phyloP scores from a whole-genome alignment of 2,329 filamentous ascomycete genomes.

The Fusarium setosum region DNA sequence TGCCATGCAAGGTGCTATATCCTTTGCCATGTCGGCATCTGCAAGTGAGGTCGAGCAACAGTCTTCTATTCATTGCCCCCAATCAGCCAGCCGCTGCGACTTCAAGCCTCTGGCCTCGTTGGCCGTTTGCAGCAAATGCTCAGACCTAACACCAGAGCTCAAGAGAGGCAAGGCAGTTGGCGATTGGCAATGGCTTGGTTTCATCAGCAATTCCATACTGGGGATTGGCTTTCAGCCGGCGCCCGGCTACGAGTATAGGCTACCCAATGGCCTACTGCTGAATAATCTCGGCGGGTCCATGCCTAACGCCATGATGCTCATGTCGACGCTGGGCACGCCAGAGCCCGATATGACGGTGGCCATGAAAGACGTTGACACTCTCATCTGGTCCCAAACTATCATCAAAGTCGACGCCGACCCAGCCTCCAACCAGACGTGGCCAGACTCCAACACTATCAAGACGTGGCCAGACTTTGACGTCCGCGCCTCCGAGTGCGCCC shows the following conservation, averaged over 20 bases:
- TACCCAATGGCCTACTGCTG: constrained; percentile 16
- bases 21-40: constrained; percentile 9
- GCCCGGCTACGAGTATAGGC: background rate
- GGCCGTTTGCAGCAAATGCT: constrained; percentile 15
- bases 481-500: constrained; percentile 18
- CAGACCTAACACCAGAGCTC: background rate
- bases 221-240: background rate
- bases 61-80: background rate
- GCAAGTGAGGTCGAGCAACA: background rate
- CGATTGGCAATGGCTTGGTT: background rate
- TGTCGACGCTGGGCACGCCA: constrained; percentile 21
- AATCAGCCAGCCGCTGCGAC: constrained; percentile 2
- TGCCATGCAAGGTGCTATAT: constrained; percentile 19
- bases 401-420: constrained; percentile 11
- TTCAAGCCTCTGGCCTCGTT: constrained; percentile 7
- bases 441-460: background rate
- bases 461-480: constrained; percentile 17
- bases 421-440: background rate
- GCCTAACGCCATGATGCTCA: constrained; percentile 12
- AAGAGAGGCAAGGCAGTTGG: background rate
- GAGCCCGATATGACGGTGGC: constrained; percentile 13
- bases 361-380: constrained; percentile 22
- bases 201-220: background rate
- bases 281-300: constrained; percentile 18
- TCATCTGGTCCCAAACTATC: constrained; percentile 27